Evolutionary conservation across 345 rosid species (phyloP), one percentile per base, ranked within the genome.

Genomic region (Citrus hindsii): DNA sequence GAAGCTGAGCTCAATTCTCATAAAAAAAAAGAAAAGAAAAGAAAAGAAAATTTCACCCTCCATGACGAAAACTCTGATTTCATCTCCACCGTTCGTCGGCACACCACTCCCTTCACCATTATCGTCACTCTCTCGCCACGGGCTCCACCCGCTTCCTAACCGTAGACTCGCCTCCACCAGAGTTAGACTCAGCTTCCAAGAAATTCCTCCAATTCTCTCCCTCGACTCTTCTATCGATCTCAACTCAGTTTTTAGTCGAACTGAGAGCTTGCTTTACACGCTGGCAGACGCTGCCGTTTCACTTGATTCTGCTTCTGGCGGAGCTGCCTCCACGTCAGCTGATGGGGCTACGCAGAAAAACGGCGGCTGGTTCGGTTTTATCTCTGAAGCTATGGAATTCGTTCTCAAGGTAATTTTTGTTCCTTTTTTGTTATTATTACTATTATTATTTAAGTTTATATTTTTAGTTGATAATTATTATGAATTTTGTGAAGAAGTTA

Each of bases 351-450:
- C 79, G 14, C 97, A 90, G 82, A 96, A 92, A 88, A 91, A 64
- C 75, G 95, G 97, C 10, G 95, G 98, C 9, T 96, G 98, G 98
- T 94, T 96, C 76, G 95, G 95, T 10, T 94, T 94, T 58, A 92
- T 96, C 82, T 88, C 99, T 10, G 97, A 96, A 19, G 83, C 82
- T 21, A 94, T 94, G 99, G 99, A 96, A 76, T 68, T 88, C 67
- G 97, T 94, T 35, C 98, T 94, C 62, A 96, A 93, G 95, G 99
- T 92, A 77, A 63, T 22, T 12, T 12, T 56, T n/a, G 19, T 24
- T 76, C 25, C 53, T 16, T 27, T 30, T 46, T 6, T 61, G 37
- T 21, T 21, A 30, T 64, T 28, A 9, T 21, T 21, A 9, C 42
- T 74, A 42, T 35, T 24, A 4, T 25, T 22, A 30, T 30, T 30